Base-by-base conservation (phyloP, 495 filamentous ascomycete species). In the Bombardia bombarda region DNA sequence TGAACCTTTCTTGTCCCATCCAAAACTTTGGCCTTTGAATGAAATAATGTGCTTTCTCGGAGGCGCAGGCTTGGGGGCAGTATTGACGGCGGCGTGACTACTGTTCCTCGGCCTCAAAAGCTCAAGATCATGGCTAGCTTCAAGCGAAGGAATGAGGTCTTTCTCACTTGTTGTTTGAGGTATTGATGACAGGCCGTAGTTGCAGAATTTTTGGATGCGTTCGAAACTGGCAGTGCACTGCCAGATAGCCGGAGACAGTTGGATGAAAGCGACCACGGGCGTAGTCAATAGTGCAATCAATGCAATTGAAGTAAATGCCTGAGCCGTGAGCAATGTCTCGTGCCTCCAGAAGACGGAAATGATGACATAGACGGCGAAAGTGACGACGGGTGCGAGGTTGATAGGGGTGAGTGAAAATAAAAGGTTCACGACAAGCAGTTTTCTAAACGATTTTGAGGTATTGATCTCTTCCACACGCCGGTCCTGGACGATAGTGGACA, bases 281-380 rank as follows among this genome's bases (percentile, higher is more conserved):
- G 72, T 65, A 1, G 75, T 66, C 8, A 83, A 47, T 18, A 83
- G 63, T 1, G 65, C 57, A 41, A 82, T 73, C 2, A 82, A 63
- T 0, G 79, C 70, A 0, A 82, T 46, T 1, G 79, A 74, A 0
- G 79, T 76, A 52, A 75, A 80, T 0, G 69, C 71, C 31, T 61
- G 64, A 0, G 68, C 60, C 1, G 66, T 68, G 26, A 67, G 64
- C 21, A 79, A 53, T 2, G 63, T 59, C 30, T 56, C 46, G 13
- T 46, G 33, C 14, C 43, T 46, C 23, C 43, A 39, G 30, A 38
- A 24, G 13, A 44, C 43, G 4, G 60, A 46, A 20, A 58, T 51
- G 18, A 58, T 42, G 7, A 44, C 52, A 32, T 60, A 66, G 2
- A 57, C 35, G 3, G 47, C 38, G 17, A 65, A 53, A 1, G 62